These are phyloP conservation scores for Talaromyces sp. DNA, from an alignment of 2,329 filamentous ascomycete genomes.

Conservation along the genomic window DNA sequence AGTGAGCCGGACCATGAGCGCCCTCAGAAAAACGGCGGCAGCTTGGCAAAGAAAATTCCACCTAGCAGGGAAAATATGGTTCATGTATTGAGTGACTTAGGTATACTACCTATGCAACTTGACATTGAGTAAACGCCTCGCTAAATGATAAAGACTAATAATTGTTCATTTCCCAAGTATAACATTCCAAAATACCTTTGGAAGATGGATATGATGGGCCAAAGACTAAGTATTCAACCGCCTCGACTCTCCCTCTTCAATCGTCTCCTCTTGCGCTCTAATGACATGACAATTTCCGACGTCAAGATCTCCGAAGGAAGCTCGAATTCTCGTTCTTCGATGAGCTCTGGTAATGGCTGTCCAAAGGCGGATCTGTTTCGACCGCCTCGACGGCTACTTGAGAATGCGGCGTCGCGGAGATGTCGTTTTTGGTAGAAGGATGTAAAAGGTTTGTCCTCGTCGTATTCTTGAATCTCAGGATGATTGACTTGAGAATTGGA, in stretches of 20 bases:
- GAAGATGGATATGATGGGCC: neutral
- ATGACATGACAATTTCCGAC: constrained; percentile 40
- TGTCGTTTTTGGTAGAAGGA: constrained; percentile 83
- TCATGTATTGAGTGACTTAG: neutral
- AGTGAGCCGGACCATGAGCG: too few species aligned
- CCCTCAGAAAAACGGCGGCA: too few species aligned
- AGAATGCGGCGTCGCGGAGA: constrained; percentile 75
- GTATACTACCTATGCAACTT: neutral
- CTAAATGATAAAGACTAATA: neutral
- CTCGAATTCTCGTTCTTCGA: constrained; percentile 67
- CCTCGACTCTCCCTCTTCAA: constrained; percentile 33
- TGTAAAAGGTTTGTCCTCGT: constrained; percentile 60
- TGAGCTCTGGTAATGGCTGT: constrained; percentile 67
- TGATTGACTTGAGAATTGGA: neutral
- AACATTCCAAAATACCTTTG: neutral
- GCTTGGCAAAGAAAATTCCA: too few species aligned
- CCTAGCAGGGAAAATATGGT: too few species aligned
- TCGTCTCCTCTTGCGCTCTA: constrained; percentile 37
- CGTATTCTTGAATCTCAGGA: neutral
- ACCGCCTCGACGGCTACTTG: constrained; percentile 64
- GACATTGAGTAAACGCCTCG: neutral
- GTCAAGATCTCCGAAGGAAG: constrained; percentile 62
- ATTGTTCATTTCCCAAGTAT: too few species aligned
- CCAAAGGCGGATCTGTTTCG: constrained; percentile 78
- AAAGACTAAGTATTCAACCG: neutral